phyloP scores from a whole-genome alignment of 2,329 filamentous ascomycete species.

The Amauroascus niger region DNA sequence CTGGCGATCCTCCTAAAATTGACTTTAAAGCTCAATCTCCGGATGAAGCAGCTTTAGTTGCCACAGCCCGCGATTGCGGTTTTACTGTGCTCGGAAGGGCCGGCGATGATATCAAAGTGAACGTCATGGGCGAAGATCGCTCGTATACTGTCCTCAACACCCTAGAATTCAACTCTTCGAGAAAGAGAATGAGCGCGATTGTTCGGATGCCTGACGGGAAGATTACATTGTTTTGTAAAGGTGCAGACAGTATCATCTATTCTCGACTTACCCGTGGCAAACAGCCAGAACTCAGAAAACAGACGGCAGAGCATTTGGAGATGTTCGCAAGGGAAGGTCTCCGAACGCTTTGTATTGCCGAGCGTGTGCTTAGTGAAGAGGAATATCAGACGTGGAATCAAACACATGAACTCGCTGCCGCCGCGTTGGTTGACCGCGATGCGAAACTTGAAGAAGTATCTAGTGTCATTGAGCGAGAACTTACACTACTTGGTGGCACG shows the following conservation, averaged over 20 bases:
- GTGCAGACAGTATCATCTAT: slow-evolving; percentile 95
- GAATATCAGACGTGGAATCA: slow-evolving; percentile 79
- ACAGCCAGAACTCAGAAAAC: slow-evolving; percentile 70
- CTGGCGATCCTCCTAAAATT: slow-evolving; percentile 83
- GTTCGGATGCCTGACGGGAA: slow-evolving; percentile 84
- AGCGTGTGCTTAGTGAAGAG: slow-evolving; percentile 66
- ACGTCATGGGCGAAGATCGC: slow-evolving; percentile 75
- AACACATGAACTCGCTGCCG: slow-evolving; percentile 77
- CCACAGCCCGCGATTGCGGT: slow-evolving; percentile 88
- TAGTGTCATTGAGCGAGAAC: slow-evolving; percentile 80
- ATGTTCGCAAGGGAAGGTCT: slow-evolving; percentile 94
- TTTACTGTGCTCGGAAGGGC: slow-evolving; percentile 81
- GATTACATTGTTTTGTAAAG: slow-evolving; percentile 92
- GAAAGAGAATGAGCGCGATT: slow-evolving; percentile 97
- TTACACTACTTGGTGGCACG: slow-evolving; percentile 81
- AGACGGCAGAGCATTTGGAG: slow-evolving; percentile 87
- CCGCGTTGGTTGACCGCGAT: slow-evolving; percentile 75
- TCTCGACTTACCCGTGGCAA: slow-evolving; percentile 76
- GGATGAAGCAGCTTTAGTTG: slow-evolving; percentile 87
- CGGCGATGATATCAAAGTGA: slow-evolving; percentile 71
- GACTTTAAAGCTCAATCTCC: slow-evolving; percentile 96
- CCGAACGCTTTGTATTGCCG: slow-evolving; percentile 85
- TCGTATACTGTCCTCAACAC: slow-evolving; percentile 85
- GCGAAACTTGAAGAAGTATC: slow-evolving; percentile 86
- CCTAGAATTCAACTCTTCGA: slow-evolving; percentile 91